Conservation (phyloP, 164 flowering plant species). For the Vitis vinifera region DNA sequence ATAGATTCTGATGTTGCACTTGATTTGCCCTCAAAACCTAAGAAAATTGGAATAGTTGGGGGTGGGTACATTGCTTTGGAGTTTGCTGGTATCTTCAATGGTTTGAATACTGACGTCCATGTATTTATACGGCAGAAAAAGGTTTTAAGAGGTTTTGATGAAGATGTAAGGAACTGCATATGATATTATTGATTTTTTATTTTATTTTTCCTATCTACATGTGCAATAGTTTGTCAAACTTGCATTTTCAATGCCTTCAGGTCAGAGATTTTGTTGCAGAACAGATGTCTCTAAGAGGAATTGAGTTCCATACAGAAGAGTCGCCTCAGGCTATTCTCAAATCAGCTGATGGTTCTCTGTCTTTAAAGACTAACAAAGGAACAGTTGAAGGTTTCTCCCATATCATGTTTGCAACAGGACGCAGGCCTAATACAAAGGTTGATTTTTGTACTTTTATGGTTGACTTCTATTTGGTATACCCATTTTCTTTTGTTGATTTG, state of each 20-base stretch:
- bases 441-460: constrained; percentile 2
- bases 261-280: constrained; percentile 90
- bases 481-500: too few relatives aligned
- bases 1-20: constrained; percentile 98
- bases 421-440: constrained; percentile 94
- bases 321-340: constrained; percentile 77
- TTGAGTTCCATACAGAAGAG: constrained; percentile 92
- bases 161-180: constrained; percentile 60
- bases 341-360: constrained; percentile 69
- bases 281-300: constrained; percentile 89
- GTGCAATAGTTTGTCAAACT: not conserved
- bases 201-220: not conserved
- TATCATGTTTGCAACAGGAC: constrained; percentile 99
- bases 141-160: constrained; percentile 94
- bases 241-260: constrained; percentile 37
- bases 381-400: constrained; percentile 93
- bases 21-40: constrained; percentile 86
- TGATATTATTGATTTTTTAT: not conserved
- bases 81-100: constrained; percentile 98
- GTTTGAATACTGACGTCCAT: constrained; percentile 86
- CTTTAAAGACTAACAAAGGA: constrained; percentile 87
- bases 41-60: constrained; percentile 90
- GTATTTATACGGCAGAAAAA: constrained; percentile 89
- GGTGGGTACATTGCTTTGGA: constrained; percentile 98
- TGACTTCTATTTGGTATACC: not conserved